Evolutionary conservation across 352 stramenopile species (phyloP).

Genomic region (Globisporangium sylvaticum): DNA sequence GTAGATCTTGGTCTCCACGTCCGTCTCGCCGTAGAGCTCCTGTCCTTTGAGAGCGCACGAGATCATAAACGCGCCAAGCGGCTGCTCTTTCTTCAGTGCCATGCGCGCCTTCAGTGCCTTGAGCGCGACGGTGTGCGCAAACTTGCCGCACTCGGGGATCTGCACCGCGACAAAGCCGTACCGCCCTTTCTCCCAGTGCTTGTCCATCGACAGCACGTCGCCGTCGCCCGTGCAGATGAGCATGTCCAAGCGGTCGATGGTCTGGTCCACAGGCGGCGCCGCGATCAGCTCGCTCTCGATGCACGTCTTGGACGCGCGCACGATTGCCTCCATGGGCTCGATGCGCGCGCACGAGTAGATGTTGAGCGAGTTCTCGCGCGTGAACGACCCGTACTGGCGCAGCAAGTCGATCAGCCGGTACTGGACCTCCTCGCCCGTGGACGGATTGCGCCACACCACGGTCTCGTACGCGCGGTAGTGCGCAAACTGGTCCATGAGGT

Average conservation of each 20-base stretch:
- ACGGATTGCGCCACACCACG: slow-evolving; percentile 10
- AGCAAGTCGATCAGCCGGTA: slow-evolving; percentile 10
- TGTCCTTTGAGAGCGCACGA: slow-evolving; percentile 30
- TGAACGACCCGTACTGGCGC: slow-evolving; percentile 14
- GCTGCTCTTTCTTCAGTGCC: slow-evolving; percentile 7
- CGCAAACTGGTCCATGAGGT: slow-evolving; percentile 14
- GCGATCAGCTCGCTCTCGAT: slow-evolving; percentile 4
- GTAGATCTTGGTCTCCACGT: slow-evolving; percentile 24
- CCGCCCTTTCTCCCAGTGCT: slow-evolving; percentile 27
- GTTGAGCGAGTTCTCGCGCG: slow-evolving; percentile 14
- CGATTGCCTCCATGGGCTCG: slow-evolving; percentile 6
- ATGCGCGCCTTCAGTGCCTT: slow-evolving; percentile 5
- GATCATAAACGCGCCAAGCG: slow-evolving; percentile 31
- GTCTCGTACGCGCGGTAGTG: slow-evolving; percentile 15
- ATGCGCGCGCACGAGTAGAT: slow-evolving; percentile 8
- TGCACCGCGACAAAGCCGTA: slow-evolving; percentile 41
- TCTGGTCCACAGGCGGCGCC: not conserved
- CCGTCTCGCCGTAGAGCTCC: slow-evolving; percentile 18
- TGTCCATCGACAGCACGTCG: slow-evolving; percentile 18
- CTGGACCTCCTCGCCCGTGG: slow-evolving; percentile 12
- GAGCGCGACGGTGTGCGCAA: slow-evolving; percentile 22
- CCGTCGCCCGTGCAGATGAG: slow-evolving; percentile 21
- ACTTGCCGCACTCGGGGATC: slow-evolving; percentile 13
- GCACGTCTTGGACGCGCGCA: slow-evolving; percentile 8
- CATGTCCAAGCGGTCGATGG: slow-evolving; percentile 29